These are phyloP conservation scores for Hyaloscypha bicolor DNA, from an alignment of 495 filamentous ascomycete genomes.

Conservation along the genomic window DNA sequence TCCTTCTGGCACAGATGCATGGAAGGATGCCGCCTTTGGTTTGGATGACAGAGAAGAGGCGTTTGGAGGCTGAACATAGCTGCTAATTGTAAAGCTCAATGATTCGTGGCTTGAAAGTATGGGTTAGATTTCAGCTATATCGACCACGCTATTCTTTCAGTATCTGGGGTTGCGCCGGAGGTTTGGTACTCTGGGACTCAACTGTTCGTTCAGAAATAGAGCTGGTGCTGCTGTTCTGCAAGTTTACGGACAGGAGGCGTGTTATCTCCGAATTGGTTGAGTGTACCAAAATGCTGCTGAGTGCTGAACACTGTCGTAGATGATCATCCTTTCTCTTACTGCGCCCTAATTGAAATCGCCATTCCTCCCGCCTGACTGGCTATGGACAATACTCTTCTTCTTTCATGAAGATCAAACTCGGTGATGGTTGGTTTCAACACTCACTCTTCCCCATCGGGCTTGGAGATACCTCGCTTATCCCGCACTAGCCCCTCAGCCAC, in stretches of 20 bases:
- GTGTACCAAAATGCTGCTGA: too few species aligned
- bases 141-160: too few species aligned
- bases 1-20: not conserved
- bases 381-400: not conserved
- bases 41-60: not conserved
- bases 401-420: not conserved
- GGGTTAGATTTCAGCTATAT: too few species aligned
- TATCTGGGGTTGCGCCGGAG: too few species aligned
- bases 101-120: too few species aligned
- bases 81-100: not conserved
- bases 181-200: too few species aligned
- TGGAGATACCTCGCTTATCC: not conserved
- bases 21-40: not conserved
- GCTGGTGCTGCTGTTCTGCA: too few species aligned
- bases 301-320: too few species aligned
- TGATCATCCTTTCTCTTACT: not conserved
- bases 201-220: too few species aligned
- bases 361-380: not conserved
- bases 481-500: not conserved
- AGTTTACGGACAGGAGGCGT: too few species aligned
- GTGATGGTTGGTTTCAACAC: not conserved
- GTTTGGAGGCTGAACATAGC: not conserved
- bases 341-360: not conserved
- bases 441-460: not conserved
- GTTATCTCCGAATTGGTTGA: too few species aligned